Base-by-base conservation (phyloP, 1,139 yeast species). In the Yamadazyma buinensis region DNA sequence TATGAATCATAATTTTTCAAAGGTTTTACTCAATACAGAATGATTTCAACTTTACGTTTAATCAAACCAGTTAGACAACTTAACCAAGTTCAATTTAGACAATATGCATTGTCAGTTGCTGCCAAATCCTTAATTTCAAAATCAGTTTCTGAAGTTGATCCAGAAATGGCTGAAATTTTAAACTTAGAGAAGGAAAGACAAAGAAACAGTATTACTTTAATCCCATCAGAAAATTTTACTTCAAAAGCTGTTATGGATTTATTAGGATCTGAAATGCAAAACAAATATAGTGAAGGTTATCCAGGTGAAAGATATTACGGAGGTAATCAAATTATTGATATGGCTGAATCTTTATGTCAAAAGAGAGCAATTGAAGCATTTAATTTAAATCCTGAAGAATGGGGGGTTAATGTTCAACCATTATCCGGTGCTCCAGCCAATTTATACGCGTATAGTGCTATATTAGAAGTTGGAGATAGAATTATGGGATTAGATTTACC, bases 231-330 rank as follows among this genome's bases (percentile, higher is more conserved):
- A 63, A 90, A 90, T 65, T 87, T 88, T 68, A 90, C 97, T 37
- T 86, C 97, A 32, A 83, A 80, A 58, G 88, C 97, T 15, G 97
- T 90, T 20, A 84, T 90, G 81, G 95, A 90, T 55, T 75, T 90
- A 33, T 75, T 90, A 54, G 97, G 97, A 39, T 84, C 96, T 14
- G 95, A 87, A 63, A 87, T 90, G 95, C 94, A 87, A 65, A 90
- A 90, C 76, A 90, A 90, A 72, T 90, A 90, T 67, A 87, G 96
- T n/a, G 97, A 90, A 67, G 97, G 97, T 41, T 90, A 90, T 65
- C 97, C 97, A 33, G 96, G 96, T 44, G 96, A 88, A 53, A 80
- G 97, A 61, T 90, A 90, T 68, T 90, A 90, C 55, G 97, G 97
- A 59, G 97, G 97, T 59, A 90, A 90, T 61, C 90, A 90, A 67